These are phyloP conservation scores for Amesomyces nigricolor DNA, from an alignment of 2,329 filamentous ascomycete genomes.

Conservation along the genomic window DNA sequence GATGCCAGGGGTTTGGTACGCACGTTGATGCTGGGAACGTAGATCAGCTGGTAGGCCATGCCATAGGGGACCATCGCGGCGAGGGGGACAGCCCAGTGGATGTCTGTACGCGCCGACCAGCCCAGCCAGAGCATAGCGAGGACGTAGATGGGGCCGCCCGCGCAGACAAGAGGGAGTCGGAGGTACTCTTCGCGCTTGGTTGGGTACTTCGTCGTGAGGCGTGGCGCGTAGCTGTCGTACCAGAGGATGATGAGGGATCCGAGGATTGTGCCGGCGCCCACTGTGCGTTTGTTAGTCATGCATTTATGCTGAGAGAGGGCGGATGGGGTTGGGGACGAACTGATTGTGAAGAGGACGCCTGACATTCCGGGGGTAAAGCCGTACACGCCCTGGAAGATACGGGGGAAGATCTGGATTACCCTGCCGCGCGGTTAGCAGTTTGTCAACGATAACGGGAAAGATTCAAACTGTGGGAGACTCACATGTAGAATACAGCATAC, in stretches of 20 bases:
- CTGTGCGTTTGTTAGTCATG: slow-evolving; percentile 1
- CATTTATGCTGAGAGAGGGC: background rate
- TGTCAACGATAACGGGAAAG: no score
- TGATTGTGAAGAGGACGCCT: slow-evolving; percentile 25
- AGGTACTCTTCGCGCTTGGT: slow-evolving; percentile 27
- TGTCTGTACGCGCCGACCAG: slow-evolving; percentile 23
- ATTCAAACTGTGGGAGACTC: background rate
- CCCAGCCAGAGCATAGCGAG: slow-evolving; percentile 29
- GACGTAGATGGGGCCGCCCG: slow-evolving; percentile 26
- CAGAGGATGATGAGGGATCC: slow-evolving; percentile 20
- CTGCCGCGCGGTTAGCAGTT: slow-evolving; percentile 9
- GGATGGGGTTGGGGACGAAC: slow-evolving; percentile 8
- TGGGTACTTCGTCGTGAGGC: slow-evolving; percentile 21
- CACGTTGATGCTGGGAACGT: slow-evolving; percentile 28
- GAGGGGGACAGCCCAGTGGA: slow-evolving; percentile 29
- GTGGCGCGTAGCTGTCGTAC: slow-evolving; percentile 23
- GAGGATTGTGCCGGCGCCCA: slow-evolving; percentile 27
- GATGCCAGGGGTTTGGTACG: background rate
- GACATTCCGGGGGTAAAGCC: slow-evolving; percentile 28
- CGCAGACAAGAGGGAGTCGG: slow-evolving; percentile 28
- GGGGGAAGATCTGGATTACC: slow-evolving; percentile 25
- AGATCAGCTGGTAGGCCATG: slow-evolving; percentile 28
- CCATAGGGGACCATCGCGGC: slow-evolving; percentile 27
- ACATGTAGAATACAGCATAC: slow-evolving; percentile 33
- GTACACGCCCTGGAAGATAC: slow-evolving; percentile 29